A percentile compares a stretch with the other conserved stretches of the same genome.
These are phyloP conservation scores for Cladosporium sp. DNA, from an alignment of 2,329 filamentous ascomycete species.

Conservation along the genomic window DNA sequence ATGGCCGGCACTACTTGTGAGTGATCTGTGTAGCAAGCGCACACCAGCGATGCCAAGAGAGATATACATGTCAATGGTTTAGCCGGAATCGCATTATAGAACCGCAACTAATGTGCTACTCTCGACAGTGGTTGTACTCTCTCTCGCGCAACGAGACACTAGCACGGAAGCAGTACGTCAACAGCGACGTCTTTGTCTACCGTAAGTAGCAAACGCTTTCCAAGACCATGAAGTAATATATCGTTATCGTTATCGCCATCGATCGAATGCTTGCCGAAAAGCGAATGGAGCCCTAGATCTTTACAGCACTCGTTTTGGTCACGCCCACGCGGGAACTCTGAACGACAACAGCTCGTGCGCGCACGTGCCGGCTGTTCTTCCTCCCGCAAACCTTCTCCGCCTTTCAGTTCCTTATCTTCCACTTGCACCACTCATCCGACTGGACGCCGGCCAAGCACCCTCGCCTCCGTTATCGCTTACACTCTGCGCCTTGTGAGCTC, in stretches of 20 bases:
- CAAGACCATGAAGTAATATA: background rate
- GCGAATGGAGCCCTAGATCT: background rate
- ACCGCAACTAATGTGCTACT: background rate
- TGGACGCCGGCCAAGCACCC: background rate
- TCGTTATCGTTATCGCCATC: background rate
- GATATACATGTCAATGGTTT: background rate
- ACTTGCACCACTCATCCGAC: background rate
- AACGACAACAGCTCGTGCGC: background rate
- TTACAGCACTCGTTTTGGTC: background rate
- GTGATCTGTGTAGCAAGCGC: background rate
- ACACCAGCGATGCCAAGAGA: background rate
- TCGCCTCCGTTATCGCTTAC: constrained; percentile 3
- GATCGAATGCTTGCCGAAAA: background rate
- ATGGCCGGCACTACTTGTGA: background rate
- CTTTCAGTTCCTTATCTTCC: constrained; percentile 1
- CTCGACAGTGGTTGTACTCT: background rate
- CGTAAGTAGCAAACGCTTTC: constrained; percentile 1
- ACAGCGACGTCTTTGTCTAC: background rate
- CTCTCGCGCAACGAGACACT: background rate
- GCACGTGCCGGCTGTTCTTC: background rate
- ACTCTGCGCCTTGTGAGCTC: background rate
- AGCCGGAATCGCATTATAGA: background rate
- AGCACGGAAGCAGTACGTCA: background rate
- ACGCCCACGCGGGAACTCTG: background rate
- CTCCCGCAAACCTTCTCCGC: constrained; percentile 1